A percentile compares a stretch with the other conserved stretches of the same genome.
Conservation (phyloP, 2,329 filamentous ascomycete genomes). For the Calonectria pauciramosa region DNA sequence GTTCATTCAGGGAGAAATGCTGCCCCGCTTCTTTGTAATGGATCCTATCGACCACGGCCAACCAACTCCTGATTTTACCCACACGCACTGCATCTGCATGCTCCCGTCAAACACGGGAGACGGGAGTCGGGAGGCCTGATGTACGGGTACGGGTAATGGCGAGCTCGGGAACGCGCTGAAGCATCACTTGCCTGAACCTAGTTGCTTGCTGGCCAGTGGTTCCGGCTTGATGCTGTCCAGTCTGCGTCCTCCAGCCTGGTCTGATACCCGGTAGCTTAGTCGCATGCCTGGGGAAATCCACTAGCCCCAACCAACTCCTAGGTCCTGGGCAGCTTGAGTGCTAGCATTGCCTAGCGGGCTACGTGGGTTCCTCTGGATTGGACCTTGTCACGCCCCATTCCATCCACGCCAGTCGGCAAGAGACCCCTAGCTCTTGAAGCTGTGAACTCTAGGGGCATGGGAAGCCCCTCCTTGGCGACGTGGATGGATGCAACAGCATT, state of each 20-base stretch:
- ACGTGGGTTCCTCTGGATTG: conserved; percentile 12
- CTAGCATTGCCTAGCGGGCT: conserved; percentile 9
- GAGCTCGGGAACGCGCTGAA: background rate
- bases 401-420: conserved; percentile 2
- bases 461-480: background rate
- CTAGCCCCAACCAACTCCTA: conserved; percentile 4
- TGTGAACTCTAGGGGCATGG: conserved; percentile 5
- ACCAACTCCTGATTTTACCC: conserved; percentile 1
- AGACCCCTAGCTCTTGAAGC: background rate
- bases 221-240: background rate
- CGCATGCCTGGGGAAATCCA: background rate
- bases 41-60: background rate
- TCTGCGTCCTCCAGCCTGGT: background rate
- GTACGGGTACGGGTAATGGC: background rate
- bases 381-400: conserved; percentile 19
- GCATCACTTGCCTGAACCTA: background rate
- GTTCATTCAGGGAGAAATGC: conserved; percentile 26
- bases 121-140: background rate
- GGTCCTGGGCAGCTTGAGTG: background rate
- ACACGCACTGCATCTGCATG: conserved; percentile 7
- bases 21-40: conserved; percentile 25
- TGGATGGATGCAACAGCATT: background rate
- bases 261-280: background rate
- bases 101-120: background rate
- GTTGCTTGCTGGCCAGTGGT: background rate